phyloP scores from a whole-genome alignment of 139 green algal species.

The Chlamydomonas sphaeroides region DNA sequence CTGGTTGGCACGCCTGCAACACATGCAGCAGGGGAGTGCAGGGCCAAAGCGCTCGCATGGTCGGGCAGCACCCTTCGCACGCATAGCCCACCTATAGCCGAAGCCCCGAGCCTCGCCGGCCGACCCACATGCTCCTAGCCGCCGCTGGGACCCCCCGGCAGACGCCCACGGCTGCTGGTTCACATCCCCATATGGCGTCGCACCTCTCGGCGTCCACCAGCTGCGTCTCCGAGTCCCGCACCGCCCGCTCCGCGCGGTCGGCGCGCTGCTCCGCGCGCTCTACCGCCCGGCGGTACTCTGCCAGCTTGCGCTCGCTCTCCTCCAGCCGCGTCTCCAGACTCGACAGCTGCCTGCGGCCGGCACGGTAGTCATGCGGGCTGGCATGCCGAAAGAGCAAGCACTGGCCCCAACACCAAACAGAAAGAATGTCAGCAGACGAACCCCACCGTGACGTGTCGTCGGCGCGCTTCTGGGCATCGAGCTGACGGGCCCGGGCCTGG shows the following conservation, averaged over 20 bases:
- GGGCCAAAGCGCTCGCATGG: too few relatives aligned
- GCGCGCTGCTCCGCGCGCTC: conserved; percentile 55
- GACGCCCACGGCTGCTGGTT: too few relatives aligned
- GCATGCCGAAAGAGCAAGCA: too few relatives aligned
- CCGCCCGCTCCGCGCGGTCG: conserved; percentile 48
- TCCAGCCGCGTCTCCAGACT: conserved; percentile 49
- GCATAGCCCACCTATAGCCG: too few relatives aligned
- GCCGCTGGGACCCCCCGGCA: too few relatives aligned
- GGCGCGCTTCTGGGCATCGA: conserved; percentile 45
- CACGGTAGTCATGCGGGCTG: too few relatives aligned
- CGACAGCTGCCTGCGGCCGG: conserved; percentile 43
- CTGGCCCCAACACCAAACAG: too few relatives aligned
- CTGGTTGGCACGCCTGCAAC: conserved; percentile 30
- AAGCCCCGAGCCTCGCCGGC: too few relatives aligned
- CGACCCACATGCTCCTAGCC: too few relatives aligned
- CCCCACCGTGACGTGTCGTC: conserved; percentile 31
- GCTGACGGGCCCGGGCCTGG: conserved; percentile 30
- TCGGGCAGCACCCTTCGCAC: too few relatives aligned
- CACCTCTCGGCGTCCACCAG: conserved; percentile 51
- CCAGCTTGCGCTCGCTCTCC: conserved; percentile 41
- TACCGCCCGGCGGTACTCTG: conserved; percentile 37
- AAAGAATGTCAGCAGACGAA: not conserved
- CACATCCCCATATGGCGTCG: not conserved
- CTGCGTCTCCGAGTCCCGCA: conserved; percentile 35
- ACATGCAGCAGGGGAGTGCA: too few relatives aligned